A percentile compares a stretch with the other conserved stretches of the same genome.
Evolutionary conservation across 2,329 filamentous ascomycete species (phyloP).

Genomic region (Cladosporium halotolerans): DNA sequence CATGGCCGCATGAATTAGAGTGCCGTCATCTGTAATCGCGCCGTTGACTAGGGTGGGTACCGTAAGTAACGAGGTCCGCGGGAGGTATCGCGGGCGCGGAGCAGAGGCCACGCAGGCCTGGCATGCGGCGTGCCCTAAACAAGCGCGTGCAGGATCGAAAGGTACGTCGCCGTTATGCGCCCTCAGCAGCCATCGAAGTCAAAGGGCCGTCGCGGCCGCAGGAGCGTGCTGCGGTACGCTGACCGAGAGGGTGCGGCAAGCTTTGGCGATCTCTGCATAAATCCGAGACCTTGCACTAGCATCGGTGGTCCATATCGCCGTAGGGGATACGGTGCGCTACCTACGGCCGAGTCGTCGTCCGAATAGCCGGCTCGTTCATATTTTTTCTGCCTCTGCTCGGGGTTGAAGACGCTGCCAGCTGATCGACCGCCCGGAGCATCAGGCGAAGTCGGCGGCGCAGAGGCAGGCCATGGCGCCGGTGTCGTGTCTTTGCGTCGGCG

Average conservation of each 20-base stretch:
- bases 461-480: too few relatives aligned
- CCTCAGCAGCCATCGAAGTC: slow-evolving; percentile 8
- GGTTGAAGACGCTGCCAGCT: too few relatives aligned
- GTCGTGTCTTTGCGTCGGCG: too few relatives aligned
- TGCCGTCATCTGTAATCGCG: slow-evolving; percentile 10
- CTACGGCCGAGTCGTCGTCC: too few relatives aligned
- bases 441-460: too few relatives aligned
- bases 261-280: slow-evolving; percentile 12
- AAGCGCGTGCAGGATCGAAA: slow-evolving; percentile 10
- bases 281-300: slow-evolving; percentile 1
- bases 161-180: slow-evolving; percentile 7
- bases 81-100: slow-evolving; percentile 4
- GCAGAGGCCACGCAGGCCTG: slow-evolving; percentile 7
- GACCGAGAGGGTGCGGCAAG: slow-evolving; percentile 5
- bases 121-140: slow-evolving; percentile 6
- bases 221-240: slow-evolving; percentile 1
- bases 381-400: too few relatives aligned
- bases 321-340: too few relatives aligned
- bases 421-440: too few relatives aligned
- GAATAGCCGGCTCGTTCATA: too few relatives aligned
- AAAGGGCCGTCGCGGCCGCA: slow-evolving; percentile 8
- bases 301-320: too few relatives aligned
- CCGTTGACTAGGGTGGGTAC: slow-evolving; percentile 4
- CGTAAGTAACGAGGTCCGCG: not conserved
- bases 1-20: slow-evolving; percentile 5